Evolutionary conservation across 345 rosid genomes (phyloP).

Genomic region (Rhizophora apiculata): DNA sequence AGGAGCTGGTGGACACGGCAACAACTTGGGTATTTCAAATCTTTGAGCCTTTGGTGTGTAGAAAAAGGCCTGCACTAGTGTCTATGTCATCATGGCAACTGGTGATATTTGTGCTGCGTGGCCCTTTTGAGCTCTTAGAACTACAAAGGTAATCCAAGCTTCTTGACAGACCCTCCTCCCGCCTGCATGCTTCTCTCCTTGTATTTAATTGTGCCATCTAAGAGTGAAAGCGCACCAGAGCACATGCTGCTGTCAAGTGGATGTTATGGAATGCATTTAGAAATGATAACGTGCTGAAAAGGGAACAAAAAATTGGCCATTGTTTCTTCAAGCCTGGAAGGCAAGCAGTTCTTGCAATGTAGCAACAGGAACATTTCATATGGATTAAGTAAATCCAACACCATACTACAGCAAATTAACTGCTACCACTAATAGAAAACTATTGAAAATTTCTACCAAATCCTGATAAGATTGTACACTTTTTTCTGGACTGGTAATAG

Average conservation of each 20-base stretch:
- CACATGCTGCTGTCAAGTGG: not conserved
- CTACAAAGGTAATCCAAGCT: not conserved
- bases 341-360: slow-evolving; percentile 6
- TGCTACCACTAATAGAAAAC: slow-evolving; percentile 42
- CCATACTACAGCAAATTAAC: slow-evolving; percentile 22
- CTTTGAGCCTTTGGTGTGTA: slow-evolving; percentile 25
- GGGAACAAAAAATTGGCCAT: no score
- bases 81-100: no score
- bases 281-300: not conserved
- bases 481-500: slow-evolving; percentile 9
- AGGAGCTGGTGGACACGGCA: slow-evolving; percentile 37
- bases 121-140: not conserved
- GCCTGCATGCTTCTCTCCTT: slow-evolving; percentile 3
- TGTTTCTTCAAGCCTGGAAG: not conserved
- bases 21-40: slow-evolving; percentile 26
- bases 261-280: not conserved
- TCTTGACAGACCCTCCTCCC: slow-evolving; percentile 1
- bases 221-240: not conserved
- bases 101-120: not conserved
- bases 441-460: slow-evolving; percentile 32
- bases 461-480: slow-evolving; percentile 24
- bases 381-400: slow-evolving; percentile 31
- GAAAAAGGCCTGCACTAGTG: no score
- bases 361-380: slow-evolving; percentile 16
- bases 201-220: slow-evolving; percentile 14